Base-by-base conservation (phyloP, 2,329 filamentous ascomycete species). In the Gnomoniopsis sp. region DNA sequence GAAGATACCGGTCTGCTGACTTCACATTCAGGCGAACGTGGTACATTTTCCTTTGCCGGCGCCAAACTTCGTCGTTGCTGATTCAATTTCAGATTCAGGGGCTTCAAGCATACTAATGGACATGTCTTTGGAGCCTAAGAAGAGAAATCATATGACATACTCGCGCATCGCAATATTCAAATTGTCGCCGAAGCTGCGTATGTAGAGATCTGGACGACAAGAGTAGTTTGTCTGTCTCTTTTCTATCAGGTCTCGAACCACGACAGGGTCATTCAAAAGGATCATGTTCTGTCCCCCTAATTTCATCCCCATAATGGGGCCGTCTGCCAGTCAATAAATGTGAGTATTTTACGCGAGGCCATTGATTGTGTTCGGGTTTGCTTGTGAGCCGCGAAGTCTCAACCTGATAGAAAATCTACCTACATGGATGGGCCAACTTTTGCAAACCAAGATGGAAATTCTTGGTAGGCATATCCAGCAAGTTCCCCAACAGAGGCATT, bases 111-210 rank as follows among this genome's bases (percentile, higher is more conserved):
- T 36, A 36, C 33, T 14, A 14, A 36, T 36, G 33, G 33, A 8
- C 33, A 36, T 36, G 33, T 36, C 8, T 10, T 36, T 14, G n/a
- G 33, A 23, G 15, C 2, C 2, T 8, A n/a, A 26, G 47, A 15
- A 22, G 11, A 33, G 33, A 38, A 22, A 51, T 8, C 3, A 17
- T 14, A 21, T 19, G 34, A 14, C 36, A 3, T 44, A 53, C 50
- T 53, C 50, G 15, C 50, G 50, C 7, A 53, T 14, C 6, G 50
- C 50, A 53, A 53, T 53, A n/a, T 53, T 53, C 15, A 53, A 21
- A 12, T 53, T 53, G 17, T 53, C 50, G 17, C 50, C 50, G 30
- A 53, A 44, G n/a, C 50, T 43, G 14, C 50, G 50, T 3, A 53
- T 19, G 7, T 14, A 41, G 2, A 53, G 12, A 21, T 53, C 50